Conservation (phyloP, 169 alveolate species). For the Babesia divergens region DNA sequence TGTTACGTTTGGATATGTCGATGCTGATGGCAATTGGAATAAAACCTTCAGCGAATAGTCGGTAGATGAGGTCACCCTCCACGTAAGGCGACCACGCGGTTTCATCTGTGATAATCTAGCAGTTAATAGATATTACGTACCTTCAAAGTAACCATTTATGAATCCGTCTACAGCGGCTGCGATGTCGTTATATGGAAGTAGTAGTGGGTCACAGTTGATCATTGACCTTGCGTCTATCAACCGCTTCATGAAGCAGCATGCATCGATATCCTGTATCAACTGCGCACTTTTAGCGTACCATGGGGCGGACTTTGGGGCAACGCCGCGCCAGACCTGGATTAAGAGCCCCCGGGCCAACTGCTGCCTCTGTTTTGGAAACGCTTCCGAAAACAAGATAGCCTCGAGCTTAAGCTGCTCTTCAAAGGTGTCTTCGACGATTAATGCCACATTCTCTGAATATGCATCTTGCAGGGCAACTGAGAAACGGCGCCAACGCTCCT, state of each 20-base stretch:
- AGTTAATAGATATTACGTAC: background rate
- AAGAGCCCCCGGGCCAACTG: slow-evolving; percentile 20
- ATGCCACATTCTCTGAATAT: background rate
- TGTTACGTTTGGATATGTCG: background rate
- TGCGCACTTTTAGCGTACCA: slow-evolving; percentile 30
- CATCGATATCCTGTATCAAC: slow-evolving; percentile 8
- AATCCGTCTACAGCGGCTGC: slow-evolving; percentile 27
- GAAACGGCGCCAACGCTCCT: slow-evolving; percentile 23
- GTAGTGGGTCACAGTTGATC: slow-evolving; percentile 25
- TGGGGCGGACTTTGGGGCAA: slow-evolving; percentile 13
- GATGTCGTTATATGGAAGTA: slow-evolving; percentile 59
- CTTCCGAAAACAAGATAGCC: slow-evolving; percentile 7
- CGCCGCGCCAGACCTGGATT: background rate
- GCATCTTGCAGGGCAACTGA: background rate
- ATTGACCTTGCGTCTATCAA: background rate
- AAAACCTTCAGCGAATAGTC: slow-evolving; percentile 62
- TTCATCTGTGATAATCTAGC: slow-evolving; percentile 33
- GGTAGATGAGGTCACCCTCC: slow-evolving; percentile 59
- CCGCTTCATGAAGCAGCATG: slow-evolving; percentile 16
- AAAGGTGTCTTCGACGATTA: background rate
- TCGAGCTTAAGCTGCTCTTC: slow-evolving; percentile 24
- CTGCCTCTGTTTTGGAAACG: background rate
- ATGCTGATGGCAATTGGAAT: slow-evolving; percentile 65
- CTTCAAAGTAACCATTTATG: slow-evolving; percentile 31
- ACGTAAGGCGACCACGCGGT: slow-evolving; percentile 71